Percentiles rank a stretch among this genome's conserved stretches.
These are phyloP conservation scores for Hebeloma cylindrosporum DNA, from an alignment of 768 basidiomycete genomes.

Conservation along the genomic window DNA sequence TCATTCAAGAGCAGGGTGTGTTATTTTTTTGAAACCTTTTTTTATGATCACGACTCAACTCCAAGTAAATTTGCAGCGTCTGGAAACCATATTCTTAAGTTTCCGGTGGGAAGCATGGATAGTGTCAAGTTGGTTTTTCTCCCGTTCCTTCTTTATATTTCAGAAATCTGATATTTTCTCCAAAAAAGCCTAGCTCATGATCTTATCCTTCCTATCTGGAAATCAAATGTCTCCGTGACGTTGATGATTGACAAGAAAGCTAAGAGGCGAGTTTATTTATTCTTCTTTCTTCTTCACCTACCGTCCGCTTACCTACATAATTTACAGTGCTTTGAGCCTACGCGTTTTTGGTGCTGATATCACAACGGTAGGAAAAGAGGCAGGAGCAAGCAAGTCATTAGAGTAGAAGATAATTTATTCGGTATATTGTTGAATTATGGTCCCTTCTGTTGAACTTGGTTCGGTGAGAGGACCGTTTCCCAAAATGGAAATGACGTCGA, in stretches of 20 bases:
- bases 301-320: constrained; percentile 3
- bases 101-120: constrained; percentile 53
- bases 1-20: constrained; percentile 57
- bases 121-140: constrained; percentile 51
- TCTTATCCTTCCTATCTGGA: constrained; percentile 93
- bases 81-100: constrained; percentile 74
- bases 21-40: constrained; percentile 17
- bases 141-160: neutral
- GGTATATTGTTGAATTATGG: no score
- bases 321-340: constrained; percentile 75
- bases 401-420: no score
- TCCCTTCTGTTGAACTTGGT: no score
- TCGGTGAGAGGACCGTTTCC: no score
- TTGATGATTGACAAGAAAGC: constrained; percentile 97
- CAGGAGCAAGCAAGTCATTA: no score
- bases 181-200: constrained; percentile 65
- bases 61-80: constrained; percentile 37
- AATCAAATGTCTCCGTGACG: constrained; percentile 81
- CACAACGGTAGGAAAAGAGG: constrained; percentile 35
- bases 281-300: neutral
- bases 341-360: constrained; percentile 84
- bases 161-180: constrained; percentile 2
- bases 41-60: neutral
- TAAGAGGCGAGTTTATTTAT: constrained; percentile 64
- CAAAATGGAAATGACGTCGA: no score